Percentiles rank a stretch among this genome's conserved stretches.
phyloP scores from a whole-genome alignment of 352 stramenopile species.

The Discostella stelligera region DNA sequence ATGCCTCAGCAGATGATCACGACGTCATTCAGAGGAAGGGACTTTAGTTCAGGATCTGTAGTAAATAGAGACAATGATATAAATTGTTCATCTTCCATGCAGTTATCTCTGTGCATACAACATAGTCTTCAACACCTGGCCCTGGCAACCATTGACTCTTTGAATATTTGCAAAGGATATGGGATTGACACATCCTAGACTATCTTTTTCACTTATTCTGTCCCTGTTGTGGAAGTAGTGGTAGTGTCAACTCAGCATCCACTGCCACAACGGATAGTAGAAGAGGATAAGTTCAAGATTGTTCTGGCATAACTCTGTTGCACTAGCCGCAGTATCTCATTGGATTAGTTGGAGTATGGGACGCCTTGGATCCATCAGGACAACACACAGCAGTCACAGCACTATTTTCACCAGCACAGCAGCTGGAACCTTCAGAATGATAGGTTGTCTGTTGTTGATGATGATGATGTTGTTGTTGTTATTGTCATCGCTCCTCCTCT shows the following conservation, averaged over 20 bases:
- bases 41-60: neutral
- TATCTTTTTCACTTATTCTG: too few species aligned
- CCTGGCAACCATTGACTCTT: slow-evolving; percentile 65
- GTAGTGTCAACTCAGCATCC: too few species aligned
- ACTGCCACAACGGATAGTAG: neutral
- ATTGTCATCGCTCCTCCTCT: too few species aligned
- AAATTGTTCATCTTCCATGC: slow-evolving; percentile 11
- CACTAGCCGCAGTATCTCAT: slow-evolving; percentile 39
- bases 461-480: too few species aligned
- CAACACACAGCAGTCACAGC: slow-evolving; percentile 24
- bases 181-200: slow-evolving; percentile 66
- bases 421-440: neutral
- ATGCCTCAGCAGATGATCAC: neutral
- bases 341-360: slow-evolving; percentile 29
- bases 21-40: slow-evolving; percentile 1
- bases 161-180: slow-evolving; percentile 46
- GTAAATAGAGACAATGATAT: neutral
- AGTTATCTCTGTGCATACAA: slow-evolving; percentile 47
- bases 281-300: slow-evolving; percentile 19
- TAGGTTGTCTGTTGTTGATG: too few species aligned
- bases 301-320: slow-evolving; percentile 51
- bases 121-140: slow-evolving; percentile 57
- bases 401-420: neutral
- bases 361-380: slow-evolving; percentile 16
- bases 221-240: too few species aligned